Evolutionary conservation across 2,329 filamentous ascomycete species (phyloP).

Genomic region (Cladosporium oxysporum): DNA sequence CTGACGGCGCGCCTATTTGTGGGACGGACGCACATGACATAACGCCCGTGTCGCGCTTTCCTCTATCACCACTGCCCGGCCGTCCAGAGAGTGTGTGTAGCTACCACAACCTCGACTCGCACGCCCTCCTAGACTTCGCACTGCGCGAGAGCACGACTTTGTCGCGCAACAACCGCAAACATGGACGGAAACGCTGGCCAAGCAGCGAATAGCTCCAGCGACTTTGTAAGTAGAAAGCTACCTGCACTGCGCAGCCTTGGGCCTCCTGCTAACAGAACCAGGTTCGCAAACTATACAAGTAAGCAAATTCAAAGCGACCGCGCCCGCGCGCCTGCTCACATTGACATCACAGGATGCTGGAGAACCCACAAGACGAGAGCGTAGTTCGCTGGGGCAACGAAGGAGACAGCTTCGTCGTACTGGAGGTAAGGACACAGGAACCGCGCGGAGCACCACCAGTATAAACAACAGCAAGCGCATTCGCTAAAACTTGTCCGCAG

Average conservation of each 20-base stretch:
- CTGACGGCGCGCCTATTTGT: constrained; percentile 14
- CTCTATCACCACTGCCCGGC: constrained; percentile 20
- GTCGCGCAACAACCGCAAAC: constrained; percentile 24
- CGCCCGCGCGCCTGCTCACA: constrained; percentile 13
- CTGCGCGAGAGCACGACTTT: constrained; percentile 6
- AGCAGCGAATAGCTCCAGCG: constrained; percentile 80
- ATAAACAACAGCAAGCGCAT: not conserved
- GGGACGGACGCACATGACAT: constrained; percentile 26
- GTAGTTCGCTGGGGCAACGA: constrained; percentile 96
- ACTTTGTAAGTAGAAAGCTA: constrained; percentile 71
- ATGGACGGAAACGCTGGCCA: constrained; percentile 49
- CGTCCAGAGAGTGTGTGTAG: constrained; percentile 20
- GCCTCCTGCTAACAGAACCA: constrained; percentile 43
- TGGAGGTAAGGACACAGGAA: constrained; percentile 67
- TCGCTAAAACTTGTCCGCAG: constrained; percentile 49
- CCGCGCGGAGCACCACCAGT: constrained; percentile 11
- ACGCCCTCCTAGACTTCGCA: constrained; percentile 17
- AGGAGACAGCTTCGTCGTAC: constrained; percentile 92
- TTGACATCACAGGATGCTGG: constrained; percentile 72
- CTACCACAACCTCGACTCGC: constrained; percentile 21
- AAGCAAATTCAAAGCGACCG: constrained; percentile 43
- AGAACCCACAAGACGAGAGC: constrained; percentile 87
- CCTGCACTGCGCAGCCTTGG: constrained; percentile 17
- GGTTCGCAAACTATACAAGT: constrained; percentile 99
- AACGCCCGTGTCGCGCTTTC: constrained; percentile 17